phyloP scores from a whole-genome alignment of 257 asterid genomes.

The Eustoma russellianum region DNA sequence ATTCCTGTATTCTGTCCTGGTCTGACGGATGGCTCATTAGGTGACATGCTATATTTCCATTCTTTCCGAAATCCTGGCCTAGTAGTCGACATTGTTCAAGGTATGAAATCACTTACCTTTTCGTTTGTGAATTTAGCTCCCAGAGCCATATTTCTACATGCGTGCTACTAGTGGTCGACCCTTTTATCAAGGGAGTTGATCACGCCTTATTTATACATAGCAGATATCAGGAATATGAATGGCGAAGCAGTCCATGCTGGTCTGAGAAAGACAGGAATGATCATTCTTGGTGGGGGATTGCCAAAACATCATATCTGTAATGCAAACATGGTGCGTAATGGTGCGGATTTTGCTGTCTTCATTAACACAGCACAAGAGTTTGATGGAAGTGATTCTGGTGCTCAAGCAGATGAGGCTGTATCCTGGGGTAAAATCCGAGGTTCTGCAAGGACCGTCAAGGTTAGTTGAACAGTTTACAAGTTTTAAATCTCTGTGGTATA shows the following conservation, averaged over 20 bases:
- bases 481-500: no score
- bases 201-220: neutral
- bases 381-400: slow-evolving; percentile 96
- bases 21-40: slow-evolving; percentile 83
- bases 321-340: slow-evolving; percentile 92
- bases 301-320: slow-evolving; percentile 95
- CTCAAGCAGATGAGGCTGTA: slow-evolving; percentile 90
- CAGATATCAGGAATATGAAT: slow-evolving; percentile 85
- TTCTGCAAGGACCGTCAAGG: slow-evolving; percentile 88
- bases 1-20: slow-evolving; percentile 87
- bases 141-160: no score
- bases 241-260: slow-evolving; percentile 79
- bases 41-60: slow-evolving; percentile 92
- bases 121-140: slow-evolving; percentile 1
- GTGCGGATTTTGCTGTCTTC: slow-evolving; percentile 80
- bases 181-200: neutral
- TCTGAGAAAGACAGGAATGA: slow-evolving; percentile 66
- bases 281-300: slow-evolving; percentile 84
- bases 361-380: slow-evolving; percentile 90
- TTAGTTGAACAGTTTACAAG: slow-evolving; percentile 2
- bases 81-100: slow-evolving; percentile 77
- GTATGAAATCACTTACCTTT: slow-evolving; percentile 15
- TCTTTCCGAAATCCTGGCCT: slow-evolving; percentile 64
- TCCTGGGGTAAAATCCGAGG: slow-evolving; percentile 95
- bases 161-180: no score